Conservation (phyloP, 805 yeast genomes). For the Ogataea neopini region DNA sequence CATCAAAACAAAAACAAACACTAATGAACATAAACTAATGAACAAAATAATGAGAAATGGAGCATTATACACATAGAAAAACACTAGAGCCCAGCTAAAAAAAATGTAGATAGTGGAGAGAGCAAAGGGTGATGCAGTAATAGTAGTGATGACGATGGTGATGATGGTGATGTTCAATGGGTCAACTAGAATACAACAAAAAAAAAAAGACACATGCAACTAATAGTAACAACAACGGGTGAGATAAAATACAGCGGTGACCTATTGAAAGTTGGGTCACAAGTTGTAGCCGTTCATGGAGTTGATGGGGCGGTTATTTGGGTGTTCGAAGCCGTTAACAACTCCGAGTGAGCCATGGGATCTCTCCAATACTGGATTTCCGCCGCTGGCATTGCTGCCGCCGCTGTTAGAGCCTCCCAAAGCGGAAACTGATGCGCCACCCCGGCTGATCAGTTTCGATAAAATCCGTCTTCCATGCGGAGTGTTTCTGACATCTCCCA, state of each 20-base stretch:
- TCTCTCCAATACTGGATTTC: not conserved
- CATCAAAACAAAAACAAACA: constrained; percentile 5
- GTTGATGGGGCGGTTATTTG: constrained; percentile 11
- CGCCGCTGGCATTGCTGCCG: not conserved
- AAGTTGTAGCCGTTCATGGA: constrained; percentile 14
- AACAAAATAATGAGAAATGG: constrained; percentile 7
- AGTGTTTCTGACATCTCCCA: constrained; percentile 79
- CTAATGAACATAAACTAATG: constrained; percentile 11
- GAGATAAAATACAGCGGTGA: constrained; percentile 17
- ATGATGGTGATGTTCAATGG: constrained; percentile 13
- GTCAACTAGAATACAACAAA: constrained; percentile 23
- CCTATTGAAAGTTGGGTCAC: constrained; percentile 1
- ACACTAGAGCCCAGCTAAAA: constrained; percentile 5
- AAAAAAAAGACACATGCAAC: constrained; percentile 18
- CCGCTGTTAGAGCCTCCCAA: constrained; percentile 3
- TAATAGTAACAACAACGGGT: constrained; percentile 12
- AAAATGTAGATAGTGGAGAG: not conserved
- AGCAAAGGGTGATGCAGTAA: constrained; percentile 12
- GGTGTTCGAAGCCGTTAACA: not conserved
- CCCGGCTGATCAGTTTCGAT: constrained; percentile 50
- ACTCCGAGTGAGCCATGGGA: not conserved
- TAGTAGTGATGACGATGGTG: constrained; percentile 4
- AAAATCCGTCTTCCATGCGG: constrained; percentile 96
- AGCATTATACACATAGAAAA: constrained; percentile 10
- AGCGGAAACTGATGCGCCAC: constrained; percentile 27